Evolutionary conservation across 805 yeast genomes (phyloP).

Genomic region (Metschnikowia hibisci): DNA sequence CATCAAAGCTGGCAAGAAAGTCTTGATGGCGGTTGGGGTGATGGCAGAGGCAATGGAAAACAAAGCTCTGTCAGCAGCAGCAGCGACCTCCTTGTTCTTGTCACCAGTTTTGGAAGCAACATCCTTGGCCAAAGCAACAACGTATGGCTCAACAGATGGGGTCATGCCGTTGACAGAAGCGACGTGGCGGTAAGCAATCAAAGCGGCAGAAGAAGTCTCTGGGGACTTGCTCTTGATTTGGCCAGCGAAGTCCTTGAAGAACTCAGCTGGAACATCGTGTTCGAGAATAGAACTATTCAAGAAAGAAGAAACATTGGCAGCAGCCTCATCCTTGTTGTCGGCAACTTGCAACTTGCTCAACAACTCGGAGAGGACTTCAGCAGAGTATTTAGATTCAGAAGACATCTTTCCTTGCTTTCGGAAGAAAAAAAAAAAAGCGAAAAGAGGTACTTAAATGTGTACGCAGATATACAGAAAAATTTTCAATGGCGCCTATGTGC

Average conservation of each 20-base stretch:
- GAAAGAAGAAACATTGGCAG: slow-evolving; percentile 86
- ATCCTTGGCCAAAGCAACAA: slow-evolving; percentile 69
- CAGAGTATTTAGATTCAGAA: slow-evolving; percentile 58
- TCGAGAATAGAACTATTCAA: slow-evolving; percentile 96
- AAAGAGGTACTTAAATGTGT: slow-evolving; percentile 12
- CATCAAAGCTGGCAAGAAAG: slow-evolving; percentile 77
- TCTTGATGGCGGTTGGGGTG: slow-evolving; percentile 93
- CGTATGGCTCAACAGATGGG: slow-evolving; percentile 94
- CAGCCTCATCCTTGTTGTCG: slow-evolving; percentile 81
- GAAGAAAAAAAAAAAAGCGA: slow-evolving; percentile 14
- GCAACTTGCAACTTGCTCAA: slow-evolving; percentile 91
- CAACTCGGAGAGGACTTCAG: slow-evolving; percentile 87
- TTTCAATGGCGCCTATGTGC: slow-evolving; percentile 14
- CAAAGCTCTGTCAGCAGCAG: slow-evolving; percentile 72
- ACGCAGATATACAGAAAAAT: slow-evolving; percentile 17
- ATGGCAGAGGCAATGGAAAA: slow-evolving; percentile 72
- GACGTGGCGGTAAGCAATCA: slow-evolving; percentile 80
- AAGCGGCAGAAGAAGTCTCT: slow-evolving; percentile 65
- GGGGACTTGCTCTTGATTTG: slow-evolving; percentile 73
- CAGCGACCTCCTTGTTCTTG: slow-evolving; percentile 74
- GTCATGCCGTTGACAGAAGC: slow-evolving; percentile 74
- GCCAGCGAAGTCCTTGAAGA: slow-evolving; percentile 72
- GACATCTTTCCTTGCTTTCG: slow-evolving; percentile 37
- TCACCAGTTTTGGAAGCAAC: slow-evolving; percentile 84
- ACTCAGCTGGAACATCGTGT: slow-evolving; percentile 93